A percentile compares a stretch with the other conserved stretches of the same genome.
These are phyloP conservation scores for Periconia sp. DNA, from an alignment of 2,329 filamentous ascomycete genomes.

Conservation along the genomic window DNA sequence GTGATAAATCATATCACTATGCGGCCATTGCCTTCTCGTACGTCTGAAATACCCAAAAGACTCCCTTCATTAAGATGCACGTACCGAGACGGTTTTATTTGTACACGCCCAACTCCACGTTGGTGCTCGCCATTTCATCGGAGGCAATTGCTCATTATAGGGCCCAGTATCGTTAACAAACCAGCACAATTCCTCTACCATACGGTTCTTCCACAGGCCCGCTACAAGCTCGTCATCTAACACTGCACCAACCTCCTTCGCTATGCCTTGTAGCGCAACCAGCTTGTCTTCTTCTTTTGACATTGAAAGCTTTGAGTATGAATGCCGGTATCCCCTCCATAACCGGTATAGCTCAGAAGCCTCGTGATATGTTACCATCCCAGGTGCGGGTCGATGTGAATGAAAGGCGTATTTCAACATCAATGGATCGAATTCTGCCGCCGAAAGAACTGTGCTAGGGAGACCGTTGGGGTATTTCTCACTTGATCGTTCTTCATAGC, in stretches of 20 bases:
- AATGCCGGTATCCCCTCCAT: background rate
- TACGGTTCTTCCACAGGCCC: slow-evolving; percentile 8
- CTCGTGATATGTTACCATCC: slow-evolving; percentile 9
- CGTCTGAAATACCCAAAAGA: too few relatives aligned
- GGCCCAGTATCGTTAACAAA: background rate
- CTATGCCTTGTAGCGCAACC: too few relatives aligned
- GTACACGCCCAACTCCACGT: slow-evolving; percentile 6
- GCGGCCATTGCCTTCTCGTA: too few relatives aligned
- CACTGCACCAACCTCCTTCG: background rate
- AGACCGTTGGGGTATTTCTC: too few relatives aligned
- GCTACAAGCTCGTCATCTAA: slow-evolving; percentile 8
- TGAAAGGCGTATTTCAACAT: too few relatives aligned
- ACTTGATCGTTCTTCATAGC: too few relatives aligned
- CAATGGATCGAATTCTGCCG: too few relatives aligned
- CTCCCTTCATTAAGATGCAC: too few relatives aligned
- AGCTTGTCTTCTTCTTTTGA: slow-evolving; percentile 14
- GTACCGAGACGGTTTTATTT: too few relatives aligned
- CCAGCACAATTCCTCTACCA: slow-evolving; percentile 8
- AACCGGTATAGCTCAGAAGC: background rate
- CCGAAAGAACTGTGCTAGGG: too few relatives aligned
- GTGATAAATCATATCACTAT: too few relatives aligned
- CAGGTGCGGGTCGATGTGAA: too few relatives aligned
- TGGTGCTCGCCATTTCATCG: background rate
- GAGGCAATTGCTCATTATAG: background rate
- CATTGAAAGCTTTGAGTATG: slow-evolving; percentile 3